phyloP scores from a whole-genome alignment of 495 filamentous ascomycete species.

The Viridothelium virens region DNA sequence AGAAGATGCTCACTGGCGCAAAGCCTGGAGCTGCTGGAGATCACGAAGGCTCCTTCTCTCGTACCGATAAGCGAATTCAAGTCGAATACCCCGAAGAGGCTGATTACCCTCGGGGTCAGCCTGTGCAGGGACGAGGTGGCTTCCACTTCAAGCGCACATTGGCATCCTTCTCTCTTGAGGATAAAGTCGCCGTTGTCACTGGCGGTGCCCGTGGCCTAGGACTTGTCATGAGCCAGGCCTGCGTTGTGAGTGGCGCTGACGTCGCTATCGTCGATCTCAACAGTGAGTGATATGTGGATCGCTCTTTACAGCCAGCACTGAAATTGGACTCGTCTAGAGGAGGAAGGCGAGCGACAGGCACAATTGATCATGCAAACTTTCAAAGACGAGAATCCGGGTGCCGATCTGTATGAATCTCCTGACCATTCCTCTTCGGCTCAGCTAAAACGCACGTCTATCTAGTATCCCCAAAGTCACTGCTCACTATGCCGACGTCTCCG shows the following conservation, averaged over 20 bases:
- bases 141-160: constrained; percentile 64
- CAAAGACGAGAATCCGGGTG: constrained; percentile 65
- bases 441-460: neutral
- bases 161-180: constrained; percentile 70
- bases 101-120: constrained; percentile 55
- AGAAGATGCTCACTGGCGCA: constrained; percentile 5
- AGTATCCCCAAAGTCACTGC: constrained; percentile 78
- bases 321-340: constrained; percentile 51
- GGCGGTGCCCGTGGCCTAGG: constrained; percentile 81
- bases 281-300: constrained; percentile 46
- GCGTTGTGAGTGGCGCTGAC: constrained; percentile 79
- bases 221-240: constrained; percentile 83
- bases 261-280: constrained; percentile 91
- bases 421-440: constrained; percentile 12
- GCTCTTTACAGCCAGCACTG: constrained; percentile 14
- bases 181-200: constrained; percentile 69
- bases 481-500: constrained; percentile 80
- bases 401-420: constrained; percentile 50
- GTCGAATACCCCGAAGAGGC: constrained; percentile 68
- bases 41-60: constrained; percentile 53
- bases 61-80: constrained; percentile 67
- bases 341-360: constrained; percentile 74
- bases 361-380: constrained; percentile 63
- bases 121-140: constrained; percentile 64
- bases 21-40: constrained; percentile 16